Base-by-base conservation (phyloP, 305 asterid genomes). In the Ilex paraguariensis region DNA sequence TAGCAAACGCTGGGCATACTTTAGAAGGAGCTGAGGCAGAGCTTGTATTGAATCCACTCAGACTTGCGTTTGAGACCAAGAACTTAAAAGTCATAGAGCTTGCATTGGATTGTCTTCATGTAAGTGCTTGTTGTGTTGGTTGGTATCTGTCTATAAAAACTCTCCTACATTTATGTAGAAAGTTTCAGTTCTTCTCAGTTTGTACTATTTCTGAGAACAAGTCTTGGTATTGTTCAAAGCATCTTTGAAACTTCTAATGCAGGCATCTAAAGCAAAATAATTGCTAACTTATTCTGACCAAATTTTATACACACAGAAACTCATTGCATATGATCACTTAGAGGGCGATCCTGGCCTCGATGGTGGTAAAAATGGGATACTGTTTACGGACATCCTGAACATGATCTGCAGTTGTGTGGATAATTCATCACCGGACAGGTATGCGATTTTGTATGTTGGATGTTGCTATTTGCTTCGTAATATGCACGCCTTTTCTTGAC, bases 331-430 rank as follows among this genome's bases (percentile, higher is more conserved):
- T 70, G 89, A 91, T 72, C 98, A 91, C 79, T 83, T 94, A 57
- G 99, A 91, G 86, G 99, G 98, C 48, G 99, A 94, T 77, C 97
- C 97, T 55, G 98, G 99, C 75, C 82, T 88, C 67, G 98, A 88
- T 71, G 86, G 86, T 65, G 92, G 96, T 52, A 79, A 83, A 81
- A 83, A 85, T 71, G 90, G 87, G 15, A 87, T 81, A 40, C 63
- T 94, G 61, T 80, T 83, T 72, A 76, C 96, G 31, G 95, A 85
- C 70, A 87, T 94, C 72, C 83, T 94, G 73, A 88, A 74, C 82
- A 91, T 86, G 91, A 91, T 85, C 60, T 94, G 99, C 79, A 73
- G 80, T 59, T 79, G 85, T 71, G 98, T 88, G 82, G 97, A 94
- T 80, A 91, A 94, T 85, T 82, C 96, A 53, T 91, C 99, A 66